These are phyloP conservation scores for Mortierella sp. DNA, from an alignment of 371 early-diverging fungal species.

Conservation along the genomic window DNA sequence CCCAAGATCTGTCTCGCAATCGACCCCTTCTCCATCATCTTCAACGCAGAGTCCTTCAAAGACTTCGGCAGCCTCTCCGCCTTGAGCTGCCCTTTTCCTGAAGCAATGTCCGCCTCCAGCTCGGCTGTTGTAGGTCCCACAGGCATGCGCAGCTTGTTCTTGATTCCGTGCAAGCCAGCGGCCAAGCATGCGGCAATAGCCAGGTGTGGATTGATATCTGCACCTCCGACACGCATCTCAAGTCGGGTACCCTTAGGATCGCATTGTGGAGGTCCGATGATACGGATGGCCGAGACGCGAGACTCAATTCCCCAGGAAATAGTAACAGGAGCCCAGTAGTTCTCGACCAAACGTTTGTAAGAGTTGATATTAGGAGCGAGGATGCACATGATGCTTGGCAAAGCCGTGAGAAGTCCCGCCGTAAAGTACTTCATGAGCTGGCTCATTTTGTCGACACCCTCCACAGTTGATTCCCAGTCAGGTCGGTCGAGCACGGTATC, in stretches of 20 bases:
- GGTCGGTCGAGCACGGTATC: slow-evolving; percentile 16
- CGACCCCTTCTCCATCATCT: slow-evolving; percentile 73
- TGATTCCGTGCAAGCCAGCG: slow-evolving; percentile 83
- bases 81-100: slow-evolving; percentile 17
- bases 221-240: slow-evolving; percentile 87
- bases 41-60: slow-evolving; percentile 73
- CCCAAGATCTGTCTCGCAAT: slow-evolving; percentile 83
- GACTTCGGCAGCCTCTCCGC: slow-evolving; percentile 70
- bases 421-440: slow-evolving; percentile 72
- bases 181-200: slow-evolving; percentile 82
- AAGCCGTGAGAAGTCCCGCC: slow-evolving; percentile 79
- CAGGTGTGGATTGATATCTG: slow-evolving; percentile 86
- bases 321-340: slow-evolving; percentile 89
- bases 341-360: slow-evolving; percentile 87
- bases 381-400: slow-evolving; percentile 81
- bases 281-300: slow-evolving; percentile 79
- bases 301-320: slow-evolving; percentile 86
- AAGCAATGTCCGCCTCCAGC: slow-evolving; percentile 5
- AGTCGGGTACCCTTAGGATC: slow-evolving; percentile 73
- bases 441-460: slow-evolving; percentile 59
- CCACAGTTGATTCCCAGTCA: slow-evolving; percentile 48
- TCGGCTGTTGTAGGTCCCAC: slow-evolving; percentile 52
- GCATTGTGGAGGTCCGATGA: slow-evolving; percentile 80
- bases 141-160: slow-evolving; percentile 66
- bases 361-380: slow-evolving; percentile 88